Base-by-base conservation (phyloP, 306 rosid genomes). In the Prunus armeniaca region DNA sequence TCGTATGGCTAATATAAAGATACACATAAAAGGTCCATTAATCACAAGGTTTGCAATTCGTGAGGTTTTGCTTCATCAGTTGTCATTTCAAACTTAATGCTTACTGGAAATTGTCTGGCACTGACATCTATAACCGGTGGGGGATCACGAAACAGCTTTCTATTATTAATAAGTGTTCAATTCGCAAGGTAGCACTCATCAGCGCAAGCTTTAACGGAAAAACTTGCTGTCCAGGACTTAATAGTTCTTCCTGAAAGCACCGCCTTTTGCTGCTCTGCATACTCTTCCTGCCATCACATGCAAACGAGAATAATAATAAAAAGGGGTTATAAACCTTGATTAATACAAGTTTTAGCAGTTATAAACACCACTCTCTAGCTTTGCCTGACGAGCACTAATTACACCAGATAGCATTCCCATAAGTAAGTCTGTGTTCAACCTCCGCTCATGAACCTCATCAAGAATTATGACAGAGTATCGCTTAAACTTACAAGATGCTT, bases 371-470 rank as follows among this genome's bases (percentile, higher is more conserved):
- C 13, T 28, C 24, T 76, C n/a, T 61, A 50, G 32, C 61, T 66
- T 82, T 62, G 90, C 98, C 96, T 86, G 82, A 25, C 97, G 97
- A 78, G 71, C 70, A 22, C 24, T 22, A 22, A 22, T 22, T 22
- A 22, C 24, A 56, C 92, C 93, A 19, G 98, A 90, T 83, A 92
- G 91, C 93, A 95, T 95, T 78, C 96, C 97, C 8, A 92, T 90
- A 76, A 95, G 89, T 79, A 95, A 88, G 86, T 92, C 96, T 1
- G 97, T 95, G 87, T 91, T 89, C 92, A 95, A 88, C 89, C 97
- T 95, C 87, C 98, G 89, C 84, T 94, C 98, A 72, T 94, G 97
- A 81, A 93, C 98, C 85, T 92, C 98, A 46, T 94, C 98, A 28
- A 28, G 30, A 28, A 28, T 28, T 28, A 28, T 28, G 30, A 94